Base-by-base conservation (phyloP, 805 yeast genomes). In the Ogataea parapolymorpha region DNA sequence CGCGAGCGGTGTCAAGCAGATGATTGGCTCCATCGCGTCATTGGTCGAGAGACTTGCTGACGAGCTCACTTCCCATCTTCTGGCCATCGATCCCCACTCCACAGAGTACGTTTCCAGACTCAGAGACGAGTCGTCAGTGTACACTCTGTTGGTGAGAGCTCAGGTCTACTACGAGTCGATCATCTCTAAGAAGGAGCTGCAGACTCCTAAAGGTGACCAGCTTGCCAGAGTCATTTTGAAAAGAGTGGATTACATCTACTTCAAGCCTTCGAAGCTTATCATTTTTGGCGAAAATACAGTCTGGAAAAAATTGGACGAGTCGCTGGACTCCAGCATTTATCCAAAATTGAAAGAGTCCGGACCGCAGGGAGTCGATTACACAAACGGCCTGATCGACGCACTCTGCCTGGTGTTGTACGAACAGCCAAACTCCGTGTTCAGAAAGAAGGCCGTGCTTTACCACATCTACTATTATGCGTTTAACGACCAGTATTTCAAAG, bases 1-100 rank as follows among this genome's bases (percentile, higher is more conserved):
- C 42, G 67, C 69, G 14, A 72, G 75, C 42, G 96, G 96, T 45
- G 70, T 84, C 46, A 77, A 77, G 60, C 80, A 76, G 52, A 75
- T 93, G 41, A 74, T 82, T 46, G 99, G 99, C 35, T 85, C 95
- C 20, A 71, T 93, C 35, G 78, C 85, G 35, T 82, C 96, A 7
- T 77, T 85, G 45, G 84, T 91, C 47, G 99, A 91, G 70, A 82
- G 97, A 65, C 75, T 93, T 48, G 96, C 89, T 61, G 98, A 91
- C 58, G 99, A 93, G 70, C 83, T 90, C 57, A 85, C 85, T 48
- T 80, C 83, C 53, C 87, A 95, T 34, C 75, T 93, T 56, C 89
- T 90, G 61, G 79, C 79, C 52, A 82, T 88, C 56, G 98, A 93
- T 65, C 96, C 97, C 32, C 97, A 93, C 63, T 85, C 97, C 17